phyloP scores from a whole-genome alignment of 2,329 filamentous ascomycete genomes.

The Ceratocystiopsis sp. region DNA sequence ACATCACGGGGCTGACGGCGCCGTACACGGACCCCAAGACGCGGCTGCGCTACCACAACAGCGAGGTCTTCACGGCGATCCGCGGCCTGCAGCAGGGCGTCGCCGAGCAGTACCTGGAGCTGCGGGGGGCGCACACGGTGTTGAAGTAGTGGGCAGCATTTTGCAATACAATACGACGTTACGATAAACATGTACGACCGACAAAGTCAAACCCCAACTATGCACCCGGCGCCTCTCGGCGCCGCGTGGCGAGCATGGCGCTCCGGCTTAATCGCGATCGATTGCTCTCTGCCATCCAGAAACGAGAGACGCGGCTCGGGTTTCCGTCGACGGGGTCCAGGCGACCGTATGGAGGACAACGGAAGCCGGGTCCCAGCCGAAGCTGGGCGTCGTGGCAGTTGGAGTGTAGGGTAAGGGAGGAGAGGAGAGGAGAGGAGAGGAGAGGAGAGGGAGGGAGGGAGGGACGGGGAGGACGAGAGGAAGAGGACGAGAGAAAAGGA shows the following conservation, averaged over 20 bases:
- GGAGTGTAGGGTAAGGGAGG: background rate
- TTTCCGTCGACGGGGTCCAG: conserved; percentile 38
- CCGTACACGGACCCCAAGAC: conserved; percentile 94
- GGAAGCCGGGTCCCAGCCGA: conserved; percentile 44
- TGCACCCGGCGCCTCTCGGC: conserved; percentile 65
- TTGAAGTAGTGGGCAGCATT: conserved; percentile 48
- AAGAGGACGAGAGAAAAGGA: too few species aligned
- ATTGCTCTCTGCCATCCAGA: background rate
- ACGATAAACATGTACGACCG: conserved; percentile 49
- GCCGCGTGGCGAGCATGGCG: conserved; percentile 60
- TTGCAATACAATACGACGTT: background rate
- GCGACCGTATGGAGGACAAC: too few species aligned
- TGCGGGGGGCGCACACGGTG: conserved; percentile 80
- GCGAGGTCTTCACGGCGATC: conserved; percentile 76
- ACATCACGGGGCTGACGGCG: conserved; percentile 83
- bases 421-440: background rate
- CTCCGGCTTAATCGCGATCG: conserved; percentile 99
- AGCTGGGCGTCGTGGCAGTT: conserved; percentile 36
- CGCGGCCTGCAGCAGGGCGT: conserved; percentile 64
- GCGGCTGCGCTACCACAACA: conserved; percentile 78
- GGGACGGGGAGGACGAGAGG: too few species aligned
- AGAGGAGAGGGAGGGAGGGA: too few species aligned
- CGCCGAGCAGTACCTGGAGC: conserved; percentile 76
- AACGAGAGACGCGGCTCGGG: conserved; percentile 5
- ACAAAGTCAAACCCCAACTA: conserved; percentile 95